Evolutionary conservation across 1,139 yeast genomes (phyloP).

Genomic region (Diutina siamensis): DNA sequence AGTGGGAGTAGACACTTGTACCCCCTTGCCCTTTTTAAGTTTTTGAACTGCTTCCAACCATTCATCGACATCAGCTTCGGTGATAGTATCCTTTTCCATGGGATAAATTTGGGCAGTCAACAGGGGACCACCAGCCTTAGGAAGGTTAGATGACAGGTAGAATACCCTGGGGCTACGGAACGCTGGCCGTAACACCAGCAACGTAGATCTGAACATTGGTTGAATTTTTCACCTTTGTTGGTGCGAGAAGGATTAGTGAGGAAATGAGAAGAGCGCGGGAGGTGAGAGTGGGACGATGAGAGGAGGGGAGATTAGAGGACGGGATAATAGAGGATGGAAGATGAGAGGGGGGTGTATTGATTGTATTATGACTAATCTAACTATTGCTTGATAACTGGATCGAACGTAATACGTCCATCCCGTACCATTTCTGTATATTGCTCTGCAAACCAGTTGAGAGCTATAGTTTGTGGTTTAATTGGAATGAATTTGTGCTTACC

Average conservation of each 20-base stretch:
- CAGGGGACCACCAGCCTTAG: conserved; percentile 7
- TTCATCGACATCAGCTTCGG: conserved; percentile 50
- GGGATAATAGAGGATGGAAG: too few species aligned
- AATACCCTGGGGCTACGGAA: conserved; percentile 5
- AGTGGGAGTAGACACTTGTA: conserved; percentile 24
- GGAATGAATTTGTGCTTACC: too few species aligned
- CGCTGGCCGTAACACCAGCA: neutral
- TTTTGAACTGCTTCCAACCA: conserved; percentile 55
- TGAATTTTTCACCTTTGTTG: neutral
- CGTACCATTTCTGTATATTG: too few species aligned
- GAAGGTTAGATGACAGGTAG: conserved; percentile 9
- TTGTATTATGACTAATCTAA: too few species aligned
- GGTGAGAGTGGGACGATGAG: neutral
- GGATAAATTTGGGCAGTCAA: conserved; percentile 31
- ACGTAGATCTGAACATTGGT: conserved; percentile 4
- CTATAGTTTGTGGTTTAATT: too few species aligned
- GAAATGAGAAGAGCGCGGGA: neutral
- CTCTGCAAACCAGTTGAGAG: too few species aligned
- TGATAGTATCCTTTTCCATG: conserved; percentile 23
- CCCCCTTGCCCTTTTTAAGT: conserved; percentile 31
- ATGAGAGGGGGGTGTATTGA: too few species aligned
- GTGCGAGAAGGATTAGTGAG: neutral
- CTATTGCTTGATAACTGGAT: too few species aligned
- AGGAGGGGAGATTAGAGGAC: too few species aligned
- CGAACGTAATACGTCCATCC: too few species aligned